Conservation (phyloP, 2,329 filamentous ascomycete genomes). For the Hawksworthiomyces lignivorus region DNA sequence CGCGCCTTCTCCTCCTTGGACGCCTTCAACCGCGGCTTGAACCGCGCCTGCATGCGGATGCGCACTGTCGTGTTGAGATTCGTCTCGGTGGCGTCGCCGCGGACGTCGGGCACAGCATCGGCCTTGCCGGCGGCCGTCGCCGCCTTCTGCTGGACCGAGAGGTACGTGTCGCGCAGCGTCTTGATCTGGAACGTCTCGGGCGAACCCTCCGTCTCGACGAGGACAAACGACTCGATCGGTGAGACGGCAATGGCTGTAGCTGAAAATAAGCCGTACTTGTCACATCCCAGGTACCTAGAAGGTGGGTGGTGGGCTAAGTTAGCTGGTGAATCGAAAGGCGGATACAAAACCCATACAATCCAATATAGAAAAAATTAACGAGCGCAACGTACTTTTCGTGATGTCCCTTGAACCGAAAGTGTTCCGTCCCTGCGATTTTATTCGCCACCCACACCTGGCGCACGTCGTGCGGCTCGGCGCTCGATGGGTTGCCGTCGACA, state of each 20-base stretch:
- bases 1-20: slow-evolving; percentile 75
- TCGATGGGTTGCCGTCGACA: slow-evolving; percentile 71
- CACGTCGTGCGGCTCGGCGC: slow-evolving; percentile 90
- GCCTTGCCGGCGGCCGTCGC: slow-evolving; percentile 24
- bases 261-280: slow-evolving; percentile 71
- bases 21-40: slow-evolving; percentile 76
- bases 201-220: slow-evolving; percentile 56
- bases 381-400: slow-evolving; percentile 61
- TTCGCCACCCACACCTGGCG: slow-evolving; percentile 93
- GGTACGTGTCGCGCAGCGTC: slow-evolving; percentile 62
- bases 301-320: slow-evolving; percentile 12
- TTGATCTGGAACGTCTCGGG: slow-evolving; percentile 68
- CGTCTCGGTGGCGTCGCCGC: slow-evolving; percentile 65
- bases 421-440: slow-evolving; percentile 71
- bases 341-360: background rate
- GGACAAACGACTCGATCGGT: slow-evolving; percentile 70
- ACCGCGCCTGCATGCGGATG: slow-evolving; percentile 89
- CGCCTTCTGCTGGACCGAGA: slow-evolving; percentile 52
- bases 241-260: slow-evolving; percentile 77
- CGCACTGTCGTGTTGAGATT: slow-evolving; percentile 65
- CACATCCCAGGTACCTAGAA: slow-evolving; percentile 79
- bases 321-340: background rate
- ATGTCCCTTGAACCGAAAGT: slow-evolving; percentile 79
- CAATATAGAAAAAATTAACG: background rate
- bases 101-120: slow-evolving; percentile 52